A percentile compares a stretch with the other conserved stretches of the same genome.
These are phyloP conservation scores for Cerioporus squamosus DNA, from an alignment of 1,284 basidiomycete genomes.

Conservation along the genomic window DNA sequence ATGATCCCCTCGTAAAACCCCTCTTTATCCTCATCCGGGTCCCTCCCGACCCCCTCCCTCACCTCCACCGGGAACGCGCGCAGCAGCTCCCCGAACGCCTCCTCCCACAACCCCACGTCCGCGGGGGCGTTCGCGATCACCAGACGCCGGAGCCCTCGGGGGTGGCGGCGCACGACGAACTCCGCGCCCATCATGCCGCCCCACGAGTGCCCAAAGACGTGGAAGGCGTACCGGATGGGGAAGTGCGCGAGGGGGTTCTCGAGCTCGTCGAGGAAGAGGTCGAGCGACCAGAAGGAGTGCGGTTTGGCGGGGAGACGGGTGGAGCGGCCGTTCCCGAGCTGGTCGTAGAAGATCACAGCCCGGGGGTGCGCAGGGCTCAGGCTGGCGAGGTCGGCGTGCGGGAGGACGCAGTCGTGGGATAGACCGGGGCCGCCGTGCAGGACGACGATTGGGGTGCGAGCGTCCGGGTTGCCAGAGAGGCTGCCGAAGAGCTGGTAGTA, in stretches of 20 bases:
- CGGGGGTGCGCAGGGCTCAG: constrained; percentile 25
- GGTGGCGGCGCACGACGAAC: constrained; percentile 26
- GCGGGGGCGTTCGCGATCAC: constrained; percentile 30
- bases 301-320: constrained; percentile 35
- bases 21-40: constrained; percentile 28
- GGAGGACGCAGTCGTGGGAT: constrained; percentile 29
- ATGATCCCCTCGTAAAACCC: constrained; percentile 31
- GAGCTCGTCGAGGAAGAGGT: constrained; percentile 39
- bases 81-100: constrained; percentile 21
- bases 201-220: constrained; percentile 40
- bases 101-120: constrained; percentile 21
- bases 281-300: constrained; percentile 32
- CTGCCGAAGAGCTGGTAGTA: constrained; percentile 24
- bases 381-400: constrained; percentile 21
- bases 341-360: constrained; percentile 40
- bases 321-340: constrained; percentile 35
- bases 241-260: constrained; percentile 33
- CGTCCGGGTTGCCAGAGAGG: constrained; percentile 22
- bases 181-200: constrained; percentile 35
- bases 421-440: constrained; percentile 34
- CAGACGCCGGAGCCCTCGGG: constrained; percentile 23
- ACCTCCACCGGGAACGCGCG: constrained; percentile 26
- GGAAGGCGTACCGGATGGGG: constrained; percentile 29
- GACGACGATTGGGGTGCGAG: constrained; percentile 21
- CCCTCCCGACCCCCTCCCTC: constrained; percentile 26